Evolutionary conservation across 169 alveolate genomes (phyloP).

Genomic region (Prorocentrum cordatum): DNA sequence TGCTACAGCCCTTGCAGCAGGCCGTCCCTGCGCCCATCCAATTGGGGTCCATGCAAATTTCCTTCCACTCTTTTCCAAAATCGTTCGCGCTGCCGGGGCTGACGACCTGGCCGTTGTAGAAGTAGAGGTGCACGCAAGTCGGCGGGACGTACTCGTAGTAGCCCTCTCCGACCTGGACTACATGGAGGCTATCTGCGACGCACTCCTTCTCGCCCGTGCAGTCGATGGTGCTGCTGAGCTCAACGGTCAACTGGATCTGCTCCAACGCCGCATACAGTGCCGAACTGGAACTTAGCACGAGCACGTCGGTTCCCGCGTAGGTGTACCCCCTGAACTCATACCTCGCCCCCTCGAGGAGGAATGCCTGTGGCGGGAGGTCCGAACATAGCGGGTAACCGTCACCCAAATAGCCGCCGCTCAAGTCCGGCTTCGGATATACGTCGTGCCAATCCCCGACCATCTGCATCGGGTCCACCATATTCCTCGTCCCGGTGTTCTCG

Average conservation of each 20-base stretch:
- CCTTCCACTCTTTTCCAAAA: too few species aligned
- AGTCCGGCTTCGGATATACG: slow-evolving; percentile 21
- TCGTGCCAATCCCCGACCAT: slow-evolving; percentile 20
- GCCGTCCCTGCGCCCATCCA: not conserved
- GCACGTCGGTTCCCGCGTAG: not conserved
- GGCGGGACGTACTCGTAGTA: slow-evolving; percentile 20
- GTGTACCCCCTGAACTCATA: not conserved
- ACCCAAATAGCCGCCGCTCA: slow-evolving; percentile 25
- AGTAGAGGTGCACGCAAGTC: slow-evolving; percentile 14
- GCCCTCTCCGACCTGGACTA: slow-evolving; percentile 1
- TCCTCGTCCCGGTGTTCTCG: not conserved
- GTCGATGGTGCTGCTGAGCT: too few species aligned
- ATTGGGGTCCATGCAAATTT: not conserved
- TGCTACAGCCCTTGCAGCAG: slow-evolving; percentile 28
- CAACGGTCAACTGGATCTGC: too few species aligned
- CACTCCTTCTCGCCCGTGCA: too few species aligned
- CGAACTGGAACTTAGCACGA: too few species aligned
- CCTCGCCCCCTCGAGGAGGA: slow-evolving; percentile 1
- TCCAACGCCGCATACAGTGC: too few species aligned
- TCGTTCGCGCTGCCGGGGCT: not conserved
- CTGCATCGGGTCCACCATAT: slow-evolving; percentile 3
- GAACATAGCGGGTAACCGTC: slow-evolving; percentile 46
- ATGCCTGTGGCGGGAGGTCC: not conserved
- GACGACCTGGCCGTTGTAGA: not conserved
- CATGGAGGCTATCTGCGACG: not conserved